Base-by-base conservation (phyloP, 2,329 filamentous ascomycete genomes). In the Penicillium sp. region DNA sequence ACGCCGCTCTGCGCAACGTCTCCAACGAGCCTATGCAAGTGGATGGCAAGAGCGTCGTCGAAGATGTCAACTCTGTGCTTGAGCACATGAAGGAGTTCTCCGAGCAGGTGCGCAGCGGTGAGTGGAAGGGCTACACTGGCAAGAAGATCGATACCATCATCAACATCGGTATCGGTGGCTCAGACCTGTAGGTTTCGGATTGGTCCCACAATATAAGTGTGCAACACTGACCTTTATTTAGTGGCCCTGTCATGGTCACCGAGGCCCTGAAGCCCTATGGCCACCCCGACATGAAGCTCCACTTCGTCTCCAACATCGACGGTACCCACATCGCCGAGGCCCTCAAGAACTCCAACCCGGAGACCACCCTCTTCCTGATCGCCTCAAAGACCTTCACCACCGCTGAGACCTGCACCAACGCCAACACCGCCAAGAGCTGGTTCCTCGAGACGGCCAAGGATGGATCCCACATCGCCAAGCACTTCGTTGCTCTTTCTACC, bases 321-420 rank as follows among this genome's bases (percentile, higher is more conserved):
- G 93, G 93, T 59, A 98, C 93, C 45, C 93, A 98, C 77, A 89
- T 97, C 69, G 87, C 89, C 39, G 93, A 98, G 76, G 90, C 93
- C 41, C 81, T 97, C 51, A 85, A 82, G 67, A 74, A 84, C 62
- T 95, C 91, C 7, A 84, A 98, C 70, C 91, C 91, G 40, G 93
- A 98, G 77, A 96, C 91, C 39, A 96, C 93, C n/a, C 86, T 98
- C 55, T 97, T 98, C 85, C 80, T 98, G 60, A 82, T 98, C 61
- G 93, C 93, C 47, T 97, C 91, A 72, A 98, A 98, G 85, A 98
- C 93, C 54, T 98, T 98, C 74, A 98, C 93, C 54, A 98, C 93
- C 8, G 93, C 93, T 49, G 93, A 98, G 80, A 98, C 93, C 40
- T 86, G 80, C 50, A 97, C 91, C 62, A 98, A 98, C 69, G 93